Conservation (phyloP, 2,329 filamentous ascomycete genomes). For the Phyllosticta paracitricarpa region DNA sequence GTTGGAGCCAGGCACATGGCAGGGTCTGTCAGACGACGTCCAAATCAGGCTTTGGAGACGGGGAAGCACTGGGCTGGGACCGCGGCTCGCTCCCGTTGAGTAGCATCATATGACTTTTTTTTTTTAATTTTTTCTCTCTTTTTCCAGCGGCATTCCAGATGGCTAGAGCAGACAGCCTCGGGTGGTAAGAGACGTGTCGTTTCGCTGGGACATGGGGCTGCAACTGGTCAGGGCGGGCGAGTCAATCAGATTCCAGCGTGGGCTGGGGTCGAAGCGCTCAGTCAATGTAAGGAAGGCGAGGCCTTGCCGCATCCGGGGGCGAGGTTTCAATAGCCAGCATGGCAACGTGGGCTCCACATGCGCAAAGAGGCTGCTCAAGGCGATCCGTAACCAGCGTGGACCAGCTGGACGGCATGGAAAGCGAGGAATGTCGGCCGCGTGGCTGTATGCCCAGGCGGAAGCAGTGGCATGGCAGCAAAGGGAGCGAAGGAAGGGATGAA, state of each 20-base stretch:
- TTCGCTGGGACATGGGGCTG: background rate
- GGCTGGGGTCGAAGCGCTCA: background rate
- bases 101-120: too few relatives aligned
- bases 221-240: background rate
- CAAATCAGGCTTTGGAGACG: background rate
- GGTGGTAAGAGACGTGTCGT: constrained; percentile 2
- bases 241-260: background rate
- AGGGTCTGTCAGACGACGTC: constrained; percentile 1
- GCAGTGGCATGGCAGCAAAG: background rate
- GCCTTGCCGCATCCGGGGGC: constrained; percentile 1
- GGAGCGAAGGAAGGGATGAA: background rate
- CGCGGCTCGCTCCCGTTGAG: background rate
- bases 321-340: background rate
- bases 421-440: constrained; percentile 6
- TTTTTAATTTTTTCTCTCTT: too few relatives aligned
- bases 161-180: background rate
- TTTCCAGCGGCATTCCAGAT: too few relatives aligned
- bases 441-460: background rate
- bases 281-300: constrained; percentile 4
- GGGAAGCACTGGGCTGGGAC: background rate
- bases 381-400: constrained; percentile 1
- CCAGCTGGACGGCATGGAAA: background rate
- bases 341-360: constrained; percentile 10
- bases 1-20: constrained; percentile 6
- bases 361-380: background rate